Evolutionary conservation across 106 monocot genomes (phyloP).

Genomic region (Amphibolis antarctica): DNA sequence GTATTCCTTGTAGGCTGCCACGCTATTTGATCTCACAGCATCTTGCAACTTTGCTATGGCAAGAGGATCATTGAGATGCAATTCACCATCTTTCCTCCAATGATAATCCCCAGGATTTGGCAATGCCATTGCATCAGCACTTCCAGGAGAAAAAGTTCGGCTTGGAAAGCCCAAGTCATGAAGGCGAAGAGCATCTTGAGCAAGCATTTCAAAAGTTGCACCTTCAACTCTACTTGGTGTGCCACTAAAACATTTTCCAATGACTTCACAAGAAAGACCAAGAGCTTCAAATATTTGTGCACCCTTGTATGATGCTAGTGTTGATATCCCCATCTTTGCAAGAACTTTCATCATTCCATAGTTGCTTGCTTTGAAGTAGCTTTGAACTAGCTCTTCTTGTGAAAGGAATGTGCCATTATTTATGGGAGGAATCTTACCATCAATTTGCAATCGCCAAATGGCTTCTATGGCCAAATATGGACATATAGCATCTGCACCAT

Average conservation of each 20-base stretch:
- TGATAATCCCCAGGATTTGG: constrained; percentile 98
- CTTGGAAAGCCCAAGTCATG: constrained; percentile 88
- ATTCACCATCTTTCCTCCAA: constrained; percentile 96
- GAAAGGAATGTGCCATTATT: constrained; percentile 47
- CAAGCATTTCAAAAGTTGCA: constrained; percentile 95
- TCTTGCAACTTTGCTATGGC: constrained; percentile 97
- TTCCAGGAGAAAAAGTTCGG: constrained; percentile 61
- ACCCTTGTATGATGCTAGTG: constrained; percentile 97
- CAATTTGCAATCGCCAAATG: constrained; percentile 83
- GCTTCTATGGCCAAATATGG: constrained; percentile 91
- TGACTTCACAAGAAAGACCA: constrained; percentile 88
- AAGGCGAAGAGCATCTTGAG: constrained; percentile 63
- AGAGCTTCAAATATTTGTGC: constrained; percentile 99
- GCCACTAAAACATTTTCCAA: constrained; percentile 82
- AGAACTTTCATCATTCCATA: constrained; percentile 99
- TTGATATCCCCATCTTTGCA: constrained; percentile 99
- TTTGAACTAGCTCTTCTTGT: constrained; percentile 61
- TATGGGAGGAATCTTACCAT: constrained; percentile 85
- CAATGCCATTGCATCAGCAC: constrained; percentile 70
- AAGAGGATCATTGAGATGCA: constrained; percentile 98
- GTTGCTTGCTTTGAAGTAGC: constrained; percentile 84
- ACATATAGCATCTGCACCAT: constrained; percentile 95
- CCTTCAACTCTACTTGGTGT: constrained; percentile 97
- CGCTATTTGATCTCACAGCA: constrained; percentile 83
- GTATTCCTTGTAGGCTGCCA: constrained; percentile 91